These are phyloP conservation scores for Coniochaeta hoffmannii DNA, from an alignment of 2,329 filamentous ascomycete species.

Conservation along the genomic window DNA sequence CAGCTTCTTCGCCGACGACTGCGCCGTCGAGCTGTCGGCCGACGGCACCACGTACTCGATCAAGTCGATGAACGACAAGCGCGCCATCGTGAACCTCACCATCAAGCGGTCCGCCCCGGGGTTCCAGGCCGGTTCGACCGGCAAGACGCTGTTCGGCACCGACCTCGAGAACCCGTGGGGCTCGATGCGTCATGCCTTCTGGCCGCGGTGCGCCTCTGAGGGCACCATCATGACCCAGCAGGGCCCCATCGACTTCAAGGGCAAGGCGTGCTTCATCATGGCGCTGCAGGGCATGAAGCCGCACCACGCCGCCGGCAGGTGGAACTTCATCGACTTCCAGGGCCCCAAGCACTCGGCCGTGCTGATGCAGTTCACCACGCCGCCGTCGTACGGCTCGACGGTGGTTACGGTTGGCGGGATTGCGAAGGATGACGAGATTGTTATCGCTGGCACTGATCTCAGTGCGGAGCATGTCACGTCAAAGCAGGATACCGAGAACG, in stretches of 20 bases:
- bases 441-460: constrained; percentile 62
- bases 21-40: constrained; percentile 77
- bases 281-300: constrained; percentile 98
- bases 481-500: constrained; percentile 67
- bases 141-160: constrained; percentile 78
- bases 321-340: constrained; percentile 94
- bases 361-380: constrained; percentile 95
- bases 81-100: constrained; percentile 78
- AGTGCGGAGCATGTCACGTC: constrained; percentile 61
- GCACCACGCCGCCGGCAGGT: constrained; percentile 83
- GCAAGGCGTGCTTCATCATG: constrained; percentile 71
- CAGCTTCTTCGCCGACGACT: constrained; percentile 79
- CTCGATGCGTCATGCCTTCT: constrained; percentile 85
- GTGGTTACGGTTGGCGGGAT: constrained; percentile 77
- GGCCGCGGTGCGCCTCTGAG: constrained; percentile 77
- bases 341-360: constrained; percentile 78
- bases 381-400: constrained; percentile 83
- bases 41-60: constrained; percentile 78
- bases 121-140: constrained; percentile 78
- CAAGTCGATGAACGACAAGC: constrained; percentile 80
- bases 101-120: constrained; percentile 70
- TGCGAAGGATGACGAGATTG: constrained; percentile 70
- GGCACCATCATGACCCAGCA: constrained; percentile 79
- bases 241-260: constrained; percentile 74
- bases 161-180: constrained; percentile 86